A percentile compares a stretch with the other conserved stretches of the same genome.
Evolutionary conservation across 768 basidiomycete genomes (phyloP).

Genomic region (Pisolithus sp.): DNA sequence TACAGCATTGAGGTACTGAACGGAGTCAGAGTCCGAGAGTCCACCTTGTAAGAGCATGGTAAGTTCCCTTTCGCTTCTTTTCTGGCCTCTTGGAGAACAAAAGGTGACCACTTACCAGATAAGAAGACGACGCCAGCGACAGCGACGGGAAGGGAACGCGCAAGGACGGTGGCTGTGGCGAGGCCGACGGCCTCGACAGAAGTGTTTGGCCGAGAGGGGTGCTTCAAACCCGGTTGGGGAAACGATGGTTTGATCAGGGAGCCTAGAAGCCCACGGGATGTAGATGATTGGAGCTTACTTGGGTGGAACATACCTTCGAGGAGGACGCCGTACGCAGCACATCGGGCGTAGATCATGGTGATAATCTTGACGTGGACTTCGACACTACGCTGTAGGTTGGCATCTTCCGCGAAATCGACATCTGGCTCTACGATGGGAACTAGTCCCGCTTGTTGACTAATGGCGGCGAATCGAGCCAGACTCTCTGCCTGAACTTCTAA

Average conservation of each 20-base stretch:
- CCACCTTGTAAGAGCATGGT: constrained; percentile 29
- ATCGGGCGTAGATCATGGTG: constrained; percentile 39
- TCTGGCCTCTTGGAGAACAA: not conserved
- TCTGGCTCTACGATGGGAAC: constrained; percentile 52
- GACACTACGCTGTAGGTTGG: constrained; percentile 38
- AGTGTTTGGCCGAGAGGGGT: constrained; percentile 30
- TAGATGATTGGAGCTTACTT: not conserved
- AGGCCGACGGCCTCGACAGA: constrained; percentile 38
- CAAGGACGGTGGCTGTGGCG: constrained; percentile 40
- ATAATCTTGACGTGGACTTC: constrained; percentile 44
- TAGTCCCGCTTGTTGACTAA: constrained; percentile 45
- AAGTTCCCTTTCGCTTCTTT: not conserved
- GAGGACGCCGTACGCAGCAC: constrained; percentile 40
- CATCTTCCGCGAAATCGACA: constrained; percentile 44
- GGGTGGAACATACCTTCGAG: constrained; percentile 35
- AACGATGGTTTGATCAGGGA: constrained; percentile 48
- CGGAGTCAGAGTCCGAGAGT: constrained; percentile 35
- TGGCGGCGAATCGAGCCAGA: constrained; percentile 41
- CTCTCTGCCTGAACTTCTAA: constrained; percentile 43
- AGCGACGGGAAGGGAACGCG: constrained; percentile 39
- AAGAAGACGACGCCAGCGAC: constrained; percentile 47
- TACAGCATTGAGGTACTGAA: constrained; percentile 35
- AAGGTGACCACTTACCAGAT: constrained; percentile 31
- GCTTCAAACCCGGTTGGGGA: constrained; percentile 42
- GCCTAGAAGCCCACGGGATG: constrained; percentile 22